A percentile compares a stretch with the other conserved stretches of the same genome.
Conservation (phyloP, 2,329 filamentous ascomycete species). For the Madurella mycetomatis region DNA sequence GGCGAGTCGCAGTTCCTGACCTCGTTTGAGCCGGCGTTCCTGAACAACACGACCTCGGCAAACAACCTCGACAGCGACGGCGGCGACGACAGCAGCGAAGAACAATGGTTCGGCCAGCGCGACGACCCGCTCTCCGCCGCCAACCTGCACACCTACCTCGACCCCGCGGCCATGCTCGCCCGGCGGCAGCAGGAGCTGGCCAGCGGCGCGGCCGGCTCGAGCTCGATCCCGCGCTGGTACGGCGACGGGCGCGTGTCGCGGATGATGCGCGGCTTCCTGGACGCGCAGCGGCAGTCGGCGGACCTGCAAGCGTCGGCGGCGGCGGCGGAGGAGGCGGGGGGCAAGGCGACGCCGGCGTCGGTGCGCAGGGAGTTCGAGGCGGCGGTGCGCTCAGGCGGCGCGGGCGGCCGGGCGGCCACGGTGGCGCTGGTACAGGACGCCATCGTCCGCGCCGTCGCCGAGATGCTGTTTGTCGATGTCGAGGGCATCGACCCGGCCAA, state of each 20-base stretch:
- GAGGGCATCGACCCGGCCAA: conserved; percentile 20
- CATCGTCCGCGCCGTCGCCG: conserved; percentile 19
- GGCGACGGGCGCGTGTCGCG: conserved; percentile 26
- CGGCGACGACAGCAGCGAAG: not conserved
- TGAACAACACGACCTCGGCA: conserved; percentile 8
- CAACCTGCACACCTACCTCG: conserved; percentile 23
- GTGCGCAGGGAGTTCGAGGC: not conserved
- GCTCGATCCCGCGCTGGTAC: conserved; percentile 22
- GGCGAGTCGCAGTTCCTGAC: conserved; percentile 23
- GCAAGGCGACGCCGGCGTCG: conserved; percentile 3
- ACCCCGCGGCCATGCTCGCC: conserved; percentile 24
- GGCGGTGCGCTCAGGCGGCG: conserved; percentile 3
- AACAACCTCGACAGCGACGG: not conserved
- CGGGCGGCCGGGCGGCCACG: conserved; percentile 4
- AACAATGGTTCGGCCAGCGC: conserved; percentile 14
- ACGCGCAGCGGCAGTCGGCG: conserved; percentile 19
- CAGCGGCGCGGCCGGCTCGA: not conserved
- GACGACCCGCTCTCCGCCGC: conserved; percentile 20
- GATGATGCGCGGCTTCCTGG: conserved; percentile 26
- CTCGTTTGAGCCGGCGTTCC: conserved; percentile 26
- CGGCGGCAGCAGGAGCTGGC: conserved; percentile 16
- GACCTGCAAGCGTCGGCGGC: not conserved
- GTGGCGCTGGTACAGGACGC: conserved; percentile 8
- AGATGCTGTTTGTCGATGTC: conserved; percentile 23
- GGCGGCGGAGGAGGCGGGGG: not conserved